These are phyloP conservation scores for Coniferiporia weirii DNA, from an alignment of 1,284 basidiomycete genomes.

Conservation along the genomic window DNA sequence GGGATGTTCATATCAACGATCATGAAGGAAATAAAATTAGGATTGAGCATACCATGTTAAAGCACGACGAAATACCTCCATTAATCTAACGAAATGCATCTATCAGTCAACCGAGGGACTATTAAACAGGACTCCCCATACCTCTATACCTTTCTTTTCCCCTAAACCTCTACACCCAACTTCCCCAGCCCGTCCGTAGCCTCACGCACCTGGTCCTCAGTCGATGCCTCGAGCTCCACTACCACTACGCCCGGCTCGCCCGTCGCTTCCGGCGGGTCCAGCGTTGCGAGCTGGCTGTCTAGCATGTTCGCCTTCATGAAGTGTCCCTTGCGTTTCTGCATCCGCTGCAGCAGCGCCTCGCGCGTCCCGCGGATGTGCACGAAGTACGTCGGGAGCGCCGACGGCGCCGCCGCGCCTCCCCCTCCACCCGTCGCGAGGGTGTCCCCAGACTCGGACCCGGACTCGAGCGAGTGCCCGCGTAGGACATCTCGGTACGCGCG, in stretches of 20 bases:
- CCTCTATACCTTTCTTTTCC: neutral
- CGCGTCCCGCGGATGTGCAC: constrained; percentile 75
- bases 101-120: no score
- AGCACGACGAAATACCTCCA: no score
- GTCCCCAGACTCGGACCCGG: constrained; percentile 25
- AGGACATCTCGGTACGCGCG: constrained; percentile 78
- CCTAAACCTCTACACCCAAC: constrained; percentile 4
- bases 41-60: no score
- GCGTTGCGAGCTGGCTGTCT: constrained; percentile 73
- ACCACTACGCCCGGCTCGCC: constrained; percentile 65
- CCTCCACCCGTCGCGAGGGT: constrained; percentile 11
- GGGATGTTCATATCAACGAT: no score
- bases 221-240: constrained; percentile 53
- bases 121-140: neutral
- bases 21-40: no score
- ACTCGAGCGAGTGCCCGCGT: constrained; percentile 42
- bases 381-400: constrained; percentile 62
- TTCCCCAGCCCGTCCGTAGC: constrained; percentile 25
- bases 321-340: constrained; percentile 70
- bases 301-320: constrained; percentile 91
- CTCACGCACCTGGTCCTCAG: constrained; percentile 51
- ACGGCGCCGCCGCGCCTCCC: no score
- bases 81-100: no score
- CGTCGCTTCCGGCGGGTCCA: constrained; percentile 62
- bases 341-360: constrained; percentile 62